These are phyloP conservation scores for Fusarium torulosum DNA, from an alignment of 2,329 filamentous ascomycete species.

Conservation along the genomic window DNA sequence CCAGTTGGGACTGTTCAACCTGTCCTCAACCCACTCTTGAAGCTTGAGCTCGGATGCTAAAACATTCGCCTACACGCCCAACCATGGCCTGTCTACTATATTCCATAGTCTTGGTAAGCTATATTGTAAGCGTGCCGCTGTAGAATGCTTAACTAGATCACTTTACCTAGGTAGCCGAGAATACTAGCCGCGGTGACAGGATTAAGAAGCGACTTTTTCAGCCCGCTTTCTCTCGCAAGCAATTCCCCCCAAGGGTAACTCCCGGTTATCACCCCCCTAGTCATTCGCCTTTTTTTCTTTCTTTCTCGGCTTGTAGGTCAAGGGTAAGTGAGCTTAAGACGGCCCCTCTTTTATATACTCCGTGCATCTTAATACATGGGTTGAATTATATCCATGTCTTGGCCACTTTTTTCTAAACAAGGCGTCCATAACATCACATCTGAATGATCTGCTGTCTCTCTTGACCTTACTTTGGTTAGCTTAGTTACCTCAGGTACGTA, in stretches of 20 bases:
- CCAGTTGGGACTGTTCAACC: background rate
- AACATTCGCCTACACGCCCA: constrained; percentile 14
- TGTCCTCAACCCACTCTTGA: constrained; percentile 30
- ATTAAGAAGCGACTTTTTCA: background rate
- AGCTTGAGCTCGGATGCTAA: constrained; percentile 16
- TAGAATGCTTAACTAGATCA: too few relatives aligned
- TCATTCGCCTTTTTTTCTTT: background rate
- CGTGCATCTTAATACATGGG: constrained; percentile 11
- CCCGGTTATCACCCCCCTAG: constrained; percentile 24
- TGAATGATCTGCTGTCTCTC: constrained; percentile 40
- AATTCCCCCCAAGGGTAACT: constrained; percentile 36
- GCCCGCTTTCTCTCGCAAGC: constrained; percentile 37
- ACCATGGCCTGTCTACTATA: too few relatives aligned
- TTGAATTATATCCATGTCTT: constrained; percentile 6
- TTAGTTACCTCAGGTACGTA: background rate
- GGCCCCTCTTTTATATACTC: constrained; percentile 8
- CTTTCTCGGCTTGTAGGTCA: constrained; percentile 6
- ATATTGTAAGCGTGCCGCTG: too few relatives aligned
- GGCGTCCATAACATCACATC: constrained; percentile 10
- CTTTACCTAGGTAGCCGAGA: background rate
- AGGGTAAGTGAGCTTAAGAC: background rate
- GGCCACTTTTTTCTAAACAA: constrained; percentile 18
- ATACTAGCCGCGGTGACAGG: background rate
- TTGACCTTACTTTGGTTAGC: constrained; percentile 13
- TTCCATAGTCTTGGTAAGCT: too few relatives aligned